A percentile compares a stretch with the other conserved stretches of the same genome.
Evolutionary conservation across 148 eudicot species (phyloP).

Genomic region (Nepenthes mirabilis): DNA sequence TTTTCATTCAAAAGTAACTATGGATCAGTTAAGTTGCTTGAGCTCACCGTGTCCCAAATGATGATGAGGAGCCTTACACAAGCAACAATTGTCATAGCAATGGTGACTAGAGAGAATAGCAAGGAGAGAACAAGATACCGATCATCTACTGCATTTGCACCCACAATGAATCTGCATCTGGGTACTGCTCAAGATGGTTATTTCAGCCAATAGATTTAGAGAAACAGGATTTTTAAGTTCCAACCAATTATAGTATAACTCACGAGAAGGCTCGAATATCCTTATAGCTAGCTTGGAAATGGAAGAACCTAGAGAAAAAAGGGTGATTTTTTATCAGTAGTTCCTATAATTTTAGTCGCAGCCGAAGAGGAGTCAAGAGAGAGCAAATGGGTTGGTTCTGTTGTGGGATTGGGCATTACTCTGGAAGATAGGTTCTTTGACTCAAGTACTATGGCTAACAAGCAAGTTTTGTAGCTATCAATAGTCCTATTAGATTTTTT

Average conservation of each 20-base stretch:
- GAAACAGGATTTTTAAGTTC: background rate
- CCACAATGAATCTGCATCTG: slow-evolving; percentile 52
- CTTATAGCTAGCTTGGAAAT: slow-evolving; percentile 60
- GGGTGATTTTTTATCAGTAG: slow-evolving; percentile 53
- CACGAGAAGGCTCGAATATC: slow-evolving; percentile 74
- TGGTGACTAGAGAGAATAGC: slow-evolving; percentile 70
- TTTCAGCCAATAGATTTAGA: background rate
- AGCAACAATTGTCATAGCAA: slow-evolving; percentile 50
- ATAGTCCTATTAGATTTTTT: no score
- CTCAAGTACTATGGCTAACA: no score
- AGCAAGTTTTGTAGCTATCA: no score
- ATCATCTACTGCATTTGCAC: slow-evolving; percentile 65
- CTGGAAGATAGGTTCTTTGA: no score
- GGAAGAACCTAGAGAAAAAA: slow-evolving; percentile 69
- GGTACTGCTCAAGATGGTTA: background rate
- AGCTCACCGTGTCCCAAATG: slow-evolving; percentile 50
- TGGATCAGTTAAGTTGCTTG: no score
- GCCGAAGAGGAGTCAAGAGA: slow-evolving; percentile 6
- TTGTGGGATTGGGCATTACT: no score
- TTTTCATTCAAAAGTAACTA: no score
- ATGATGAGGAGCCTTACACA: slow-evolving; percentile 63
- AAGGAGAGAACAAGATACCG: slow-evolving; percentile 63
- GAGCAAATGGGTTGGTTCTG: no score
- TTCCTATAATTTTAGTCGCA: slow-evolving; percentile 59
- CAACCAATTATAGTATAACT: background rate